phyloP scores from a whole-genome alignment of 2,329 filamentous ascomycete species.

The Bipolaris sorokiniana region DNA sequence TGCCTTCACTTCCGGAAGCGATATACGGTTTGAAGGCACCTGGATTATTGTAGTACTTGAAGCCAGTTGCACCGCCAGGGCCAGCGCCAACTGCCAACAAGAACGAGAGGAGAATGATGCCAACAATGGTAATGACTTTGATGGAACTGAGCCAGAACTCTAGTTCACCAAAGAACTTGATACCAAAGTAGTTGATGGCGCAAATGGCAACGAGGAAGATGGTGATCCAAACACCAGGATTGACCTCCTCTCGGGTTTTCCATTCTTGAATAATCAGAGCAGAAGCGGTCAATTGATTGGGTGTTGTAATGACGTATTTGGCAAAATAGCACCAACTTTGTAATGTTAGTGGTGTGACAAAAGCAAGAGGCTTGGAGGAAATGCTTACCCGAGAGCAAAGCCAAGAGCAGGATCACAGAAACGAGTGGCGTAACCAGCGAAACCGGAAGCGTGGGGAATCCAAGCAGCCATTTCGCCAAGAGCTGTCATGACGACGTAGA shows the following conservation, averaged over 20 bases:
- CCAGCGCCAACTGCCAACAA: constrained; percentile 53
- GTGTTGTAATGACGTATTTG: constrained; percentile 84
- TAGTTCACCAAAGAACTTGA: constrained; percentile 61
- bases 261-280: constrained; percentile 81
- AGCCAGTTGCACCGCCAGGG: constrained; percentile 51
- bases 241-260: constrained; percentile 68
- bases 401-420: constrained; percentile 83
- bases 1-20: constrained; percentile 41
- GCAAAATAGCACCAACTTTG: constrained; percentile 65
- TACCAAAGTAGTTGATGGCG: constrained; percentile 60
- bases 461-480: constrained; percentile 86
- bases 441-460: constrained; percentile 78
- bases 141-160: constrained; percentile 58
- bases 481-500: constrained; percentile 81
- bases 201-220: constrained; percentile 56
- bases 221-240: constrained; percentile 80
- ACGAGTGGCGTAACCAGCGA: constrained; percentile 79
- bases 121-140: constrained; percentile 56
- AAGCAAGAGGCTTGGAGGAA: background rate
- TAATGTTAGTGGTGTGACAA: background rate
- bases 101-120: constrained; percentile 54
- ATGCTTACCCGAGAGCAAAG: constrained; percentile 63
- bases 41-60: constrained; percentile 54
- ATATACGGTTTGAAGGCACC: constrained; percentile 54
- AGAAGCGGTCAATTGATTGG: constrained; percentile 83